These are phyloP conservation scores for Articulospora tetracladia DNA, from an alignment of 495 filamentous ascomycete genomes.

Conservation along the genomic window DNA sequence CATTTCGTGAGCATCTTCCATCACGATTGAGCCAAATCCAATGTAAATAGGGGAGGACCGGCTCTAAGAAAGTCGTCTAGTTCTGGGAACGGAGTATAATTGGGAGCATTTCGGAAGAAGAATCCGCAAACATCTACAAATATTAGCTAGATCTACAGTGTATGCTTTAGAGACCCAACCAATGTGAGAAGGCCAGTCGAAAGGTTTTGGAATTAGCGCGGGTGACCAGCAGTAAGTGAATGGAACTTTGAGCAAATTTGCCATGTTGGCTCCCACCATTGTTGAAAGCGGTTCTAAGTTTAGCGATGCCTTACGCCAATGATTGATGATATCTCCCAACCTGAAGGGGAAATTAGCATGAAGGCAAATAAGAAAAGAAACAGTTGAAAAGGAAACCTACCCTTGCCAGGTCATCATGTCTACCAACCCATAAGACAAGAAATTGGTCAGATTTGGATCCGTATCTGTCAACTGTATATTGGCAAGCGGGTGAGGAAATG, in stretches of 20 bases:
- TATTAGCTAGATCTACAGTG: too few relatives aligned
- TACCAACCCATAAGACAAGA: slow-evolving; percentile 55
- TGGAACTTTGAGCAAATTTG: slow-evolving; percentile 43
- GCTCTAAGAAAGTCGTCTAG: slow-evolving; percentile 47
- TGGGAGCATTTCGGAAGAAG: slow-evolving; percentile 50
- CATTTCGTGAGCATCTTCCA: slow-evolving; percentile 53
- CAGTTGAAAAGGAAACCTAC: slow-evolving; percentile 32
- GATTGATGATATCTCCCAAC: slow-evolving; percentile 1
- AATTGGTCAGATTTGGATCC: slow-evolving; percentile 50
- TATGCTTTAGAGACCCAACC: slow-evolving; percentile 22
- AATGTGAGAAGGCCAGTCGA: slow-evolving; percentile 57
- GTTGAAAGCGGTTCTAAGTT: slow-evolving; percentile 45
- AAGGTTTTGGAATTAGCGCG: slow-evolving; percentile 56
- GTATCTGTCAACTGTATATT: slow-evolving; percentile 29
- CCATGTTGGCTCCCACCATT: slow-evolving; percentile 11
- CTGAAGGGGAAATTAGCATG: slow-evolving; percentile 8
- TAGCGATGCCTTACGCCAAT: slow-evolving; percentile 27
- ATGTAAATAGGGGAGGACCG: slow-evolving; percentile 61
- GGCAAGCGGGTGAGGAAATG: slow-evolving; percentile 55
- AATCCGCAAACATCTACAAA: slow-evolving; percentile 54
- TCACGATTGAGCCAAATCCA: slow-evolving; percentile 65
- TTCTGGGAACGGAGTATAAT: slow-evolving; percentile 48
- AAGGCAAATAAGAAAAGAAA: background rate
- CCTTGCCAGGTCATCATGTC: slow-evolving; percentile 69
- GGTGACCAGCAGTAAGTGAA: slow-evolving; percentile 66